These are phyloP conservation scores for Pterulicium gracile DNA, from an alignment of 1,284 basidiomycete species.

Conservation along the genomic window DNA sequence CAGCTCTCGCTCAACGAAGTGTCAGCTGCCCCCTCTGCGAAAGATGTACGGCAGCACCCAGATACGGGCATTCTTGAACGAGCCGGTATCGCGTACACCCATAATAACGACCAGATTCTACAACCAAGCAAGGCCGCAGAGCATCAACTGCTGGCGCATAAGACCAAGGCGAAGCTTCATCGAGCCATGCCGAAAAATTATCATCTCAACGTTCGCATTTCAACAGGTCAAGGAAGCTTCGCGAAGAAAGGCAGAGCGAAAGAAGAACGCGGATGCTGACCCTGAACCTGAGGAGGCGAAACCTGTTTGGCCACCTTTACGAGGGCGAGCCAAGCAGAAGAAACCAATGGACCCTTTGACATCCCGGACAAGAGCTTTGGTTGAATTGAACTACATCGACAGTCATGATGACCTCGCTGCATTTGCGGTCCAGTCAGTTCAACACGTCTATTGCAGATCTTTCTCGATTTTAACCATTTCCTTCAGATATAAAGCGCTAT, in stretches of 20 bases:
- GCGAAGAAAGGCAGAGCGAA: background rate
- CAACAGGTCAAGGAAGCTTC: background rate
- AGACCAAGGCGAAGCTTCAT: background rate
- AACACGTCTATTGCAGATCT: too few species aligned
- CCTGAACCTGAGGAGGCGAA: background rate
- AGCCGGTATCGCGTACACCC: constrained; percentile 1
- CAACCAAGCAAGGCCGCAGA: constrained; percentile 1
- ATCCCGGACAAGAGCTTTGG: background rate
- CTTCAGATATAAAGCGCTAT: too few species aligned
- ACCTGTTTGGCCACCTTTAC: background rate
- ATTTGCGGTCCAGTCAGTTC: too few species aligned
- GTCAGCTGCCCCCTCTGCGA: background rate
- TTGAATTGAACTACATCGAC: background rate
- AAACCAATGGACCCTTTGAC: background rate
- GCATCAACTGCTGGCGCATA: background rate
- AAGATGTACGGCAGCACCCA: background rate
- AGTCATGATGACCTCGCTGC: background rate
- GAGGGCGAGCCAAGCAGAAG: background rate
- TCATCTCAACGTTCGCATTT: background rate
- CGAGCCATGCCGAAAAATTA: too few species aligned
- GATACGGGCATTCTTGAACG: background rate
- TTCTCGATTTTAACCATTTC: too few species aligned
- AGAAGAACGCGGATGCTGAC: background rate
- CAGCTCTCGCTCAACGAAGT: background rate
- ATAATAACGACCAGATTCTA: background rate